A percentile compares a stretch with the other conserved stretches of the same genome.
phyloP scores from a whole-genome alignment of 768 basidiomycete species.

The Amanita polypyramis region DNA sequence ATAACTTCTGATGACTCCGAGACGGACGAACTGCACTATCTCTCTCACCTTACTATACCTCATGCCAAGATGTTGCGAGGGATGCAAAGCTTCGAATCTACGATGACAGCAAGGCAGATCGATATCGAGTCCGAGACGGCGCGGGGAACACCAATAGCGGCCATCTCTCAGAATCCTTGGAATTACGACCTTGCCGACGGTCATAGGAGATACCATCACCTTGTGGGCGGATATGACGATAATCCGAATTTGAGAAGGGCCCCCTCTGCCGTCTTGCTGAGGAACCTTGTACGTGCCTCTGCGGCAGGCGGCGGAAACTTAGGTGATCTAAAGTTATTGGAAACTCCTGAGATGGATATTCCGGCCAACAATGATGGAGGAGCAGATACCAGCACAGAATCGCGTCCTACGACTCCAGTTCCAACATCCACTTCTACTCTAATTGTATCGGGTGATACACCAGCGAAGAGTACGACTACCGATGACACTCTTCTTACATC shows the following conservation, averaged over 20 bases:
- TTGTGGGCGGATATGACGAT: constrained; percentile 4
- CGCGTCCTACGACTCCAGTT: neutral
- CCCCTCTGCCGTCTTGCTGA: constrained; percentile 18
- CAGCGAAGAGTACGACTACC: neutral
- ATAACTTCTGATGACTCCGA: too few species aligned
- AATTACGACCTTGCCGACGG: too few species aligned
- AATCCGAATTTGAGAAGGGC: constrained; percentile 14
- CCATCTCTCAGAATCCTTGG: constrained; percentile 7
- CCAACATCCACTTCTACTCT: neutral
- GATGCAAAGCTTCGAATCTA: constrained; percentile 85
- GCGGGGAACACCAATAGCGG: constrained; percentile 12
- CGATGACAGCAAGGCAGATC: constrained; percentile 58
- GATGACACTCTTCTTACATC: neutral
- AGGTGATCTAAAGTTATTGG: neutral
- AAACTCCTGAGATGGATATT: neutral
- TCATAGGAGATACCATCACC: neutral
- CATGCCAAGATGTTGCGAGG: constrained; percentile 38
- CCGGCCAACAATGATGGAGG: neutral
- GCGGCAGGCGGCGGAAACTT: neutral
- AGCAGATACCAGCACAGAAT: neutral
- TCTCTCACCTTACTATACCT: constrained; percentile 26
- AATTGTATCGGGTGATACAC: neutral
- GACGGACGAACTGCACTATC: neutral
- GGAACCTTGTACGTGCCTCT: neutral
- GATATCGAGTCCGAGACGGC: constrained; percentile 16